These are phyloP conservation scores for Trametes meyenii DNA, from an alignment of 768 basidiomycete species.

Conservation along the genomic window DNA sequence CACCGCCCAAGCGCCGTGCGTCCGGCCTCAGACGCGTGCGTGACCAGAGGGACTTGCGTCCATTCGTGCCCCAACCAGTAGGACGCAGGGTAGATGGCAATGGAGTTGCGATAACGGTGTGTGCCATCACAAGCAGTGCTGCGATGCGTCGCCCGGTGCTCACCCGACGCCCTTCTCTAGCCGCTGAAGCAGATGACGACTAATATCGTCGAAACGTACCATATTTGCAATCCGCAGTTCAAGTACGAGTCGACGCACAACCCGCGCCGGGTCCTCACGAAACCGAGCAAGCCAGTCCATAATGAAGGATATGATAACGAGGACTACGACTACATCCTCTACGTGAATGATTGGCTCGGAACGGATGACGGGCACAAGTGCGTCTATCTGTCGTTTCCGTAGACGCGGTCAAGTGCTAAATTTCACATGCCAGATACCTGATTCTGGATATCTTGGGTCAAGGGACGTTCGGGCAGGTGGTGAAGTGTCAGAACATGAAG, in stretches of 20 bases:
- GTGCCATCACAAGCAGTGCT: constrained; percentile 36
- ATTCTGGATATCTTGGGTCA: constrained; percentile 98
- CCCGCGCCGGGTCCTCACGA: constrained; percentile 94
- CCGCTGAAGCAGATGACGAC: constrained; percentile 77
- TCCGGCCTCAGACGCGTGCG: constrained; percentile 81
- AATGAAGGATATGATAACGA: constrained; percentile 99
- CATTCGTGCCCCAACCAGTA: constrained; percentile 62
- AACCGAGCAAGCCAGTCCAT: constrained; percentile 93
- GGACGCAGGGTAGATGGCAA: constrained; percentile 79
- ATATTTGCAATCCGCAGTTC: constrained; percentile 93
- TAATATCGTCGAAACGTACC: constrained; percentile 87
- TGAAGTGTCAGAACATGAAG: constrained; percentile 99
- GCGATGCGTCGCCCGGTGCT: constrained; percentile 13
- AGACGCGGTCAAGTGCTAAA: neutral
- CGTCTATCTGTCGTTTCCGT: constrained; percentile 36
- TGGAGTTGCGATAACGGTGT: constrained; percentile 80
- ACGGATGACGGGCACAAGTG: constrained; percentile 95
- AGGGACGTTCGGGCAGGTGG: constrained; percentile 98
- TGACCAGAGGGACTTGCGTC: constrained; percentile 75
- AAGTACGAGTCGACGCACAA: constrained; percentile 94
- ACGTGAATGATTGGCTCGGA: constrained; percentile 98
- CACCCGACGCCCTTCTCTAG: constrained; percentile 37
- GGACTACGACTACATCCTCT: constrained; percentile 98
- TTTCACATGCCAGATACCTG: constrained; percentile 66
- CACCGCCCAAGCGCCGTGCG: constrained; percentile 62